A percentile compares a stretch with the other conserved stretches of the same genome.
Evolutionary conservation across 495 filamentous ascomycete genomes (phyloP).

Genomic region (Penicillium waksmanii): DNA sequence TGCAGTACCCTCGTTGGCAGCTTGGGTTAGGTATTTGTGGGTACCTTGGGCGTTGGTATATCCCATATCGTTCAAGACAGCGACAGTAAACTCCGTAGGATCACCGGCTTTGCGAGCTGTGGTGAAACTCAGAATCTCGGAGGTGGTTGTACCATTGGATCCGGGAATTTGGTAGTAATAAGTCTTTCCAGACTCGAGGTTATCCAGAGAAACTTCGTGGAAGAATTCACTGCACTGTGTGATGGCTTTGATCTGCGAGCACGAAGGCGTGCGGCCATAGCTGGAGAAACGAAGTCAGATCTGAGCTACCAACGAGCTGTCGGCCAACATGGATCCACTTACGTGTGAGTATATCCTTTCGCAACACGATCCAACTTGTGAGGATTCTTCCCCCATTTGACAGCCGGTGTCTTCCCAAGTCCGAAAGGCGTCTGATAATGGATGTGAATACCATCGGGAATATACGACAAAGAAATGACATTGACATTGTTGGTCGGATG

Average conservation of each 20-base stretch:
- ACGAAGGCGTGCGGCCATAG: slow-evolving; percentile 56
- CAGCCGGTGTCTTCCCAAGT: slow-evolving; percentile 40
- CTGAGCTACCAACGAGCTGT: background rate
- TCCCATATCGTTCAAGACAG: slow-evolving; percentile 53
- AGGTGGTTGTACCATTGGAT: slow-evolving; percentile 49
- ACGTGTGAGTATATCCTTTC: slow-evolving; percentile 43
- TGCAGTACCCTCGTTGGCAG: slow-evolving; percentile 40
- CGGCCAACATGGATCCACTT: background rate
- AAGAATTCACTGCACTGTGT: slow-evolving; percentile 57
- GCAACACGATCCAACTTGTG: slow-evolving; percentile 34
- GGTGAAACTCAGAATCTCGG: slow-evolving; percentile 44
- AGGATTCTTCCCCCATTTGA: slow-evolving; percentile 44
- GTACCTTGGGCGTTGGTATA: slow-evolving; percentile 55
- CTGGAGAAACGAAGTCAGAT: slow-evolving; percentile 22
- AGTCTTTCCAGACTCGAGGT: slow-evolving; percentile 43
- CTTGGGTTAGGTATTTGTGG: slow-evolving; percentile 43
- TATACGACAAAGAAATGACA: slow-evolving; percentile 53
- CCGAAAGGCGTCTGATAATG: slow-evolving; percentile 61
- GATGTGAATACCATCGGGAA: slow-evolving; percentile 53
- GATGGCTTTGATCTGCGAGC: slow-evolving; percentile 44
- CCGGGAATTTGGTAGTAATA: slow-evolving; percentile 52
- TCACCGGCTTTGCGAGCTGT: slow-evolving; percentile 47
- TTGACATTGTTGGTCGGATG: slow-evolving; percentile 58
- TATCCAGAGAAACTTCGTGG: slow-evolving; percentile 45
- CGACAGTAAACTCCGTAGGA: slow-evolving; percentile 32